Percentiles rank a stretch among this genome's conserved stretches.
These are phyloP conservation scores for Pseudomonodictys pantanalensis DNA, from an alignment of 495 filamentous ascomycete species.

Conservation along the genomic window DNA sequence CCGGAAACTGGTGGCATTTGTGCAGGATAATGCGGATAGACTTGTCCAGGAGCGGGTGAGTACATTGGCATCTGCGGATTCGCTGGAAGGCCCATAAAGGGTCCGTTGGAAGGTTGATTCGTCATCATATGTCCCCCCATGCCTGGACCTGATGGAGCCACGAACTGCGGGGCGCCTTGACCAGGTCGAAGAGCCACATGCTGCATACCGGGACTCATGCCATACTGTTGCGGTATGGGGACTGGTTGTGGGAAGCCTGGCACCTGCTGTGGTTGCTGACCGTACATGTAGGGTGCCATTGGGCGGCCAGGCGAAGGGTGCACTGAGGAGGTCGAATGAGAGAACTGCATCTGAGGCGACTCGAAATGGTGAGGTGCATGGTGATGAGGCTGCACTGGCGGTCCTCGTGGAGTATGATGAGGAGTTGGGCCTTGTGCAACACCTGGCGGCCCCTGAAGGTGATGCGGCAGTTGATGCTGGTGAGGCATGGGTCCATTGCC, in stretches of 20 bases:
- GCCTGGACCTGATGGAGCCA: constrained; percentile 60
- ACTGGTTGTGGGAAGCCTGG: constrained; percentile 48
- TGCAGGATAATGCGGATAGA: constrained; percentile 57
- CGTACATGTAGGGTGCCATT: constrained; percentile 64
- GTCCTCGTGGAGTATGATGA: constrained; percentile 38
- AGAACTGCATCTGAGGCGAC: constrained; percentile 82
- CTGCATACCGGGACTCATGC: constrained; percentile 54
- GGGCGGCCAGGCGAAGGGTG: constrained; percentile 77
- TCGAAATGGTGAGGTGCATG: constrained; percentile 66
- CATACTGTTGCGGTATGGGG: constrained; percentile 66
- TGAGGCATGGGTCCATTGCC: constrained; percentile 65
- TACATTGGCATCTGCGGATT: constrained; percentile 70
- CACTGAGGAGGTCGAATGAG: constrained; percentile 62
- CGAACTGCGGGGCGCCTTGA: constrained; percentile 60
- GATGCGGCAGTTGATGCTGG: constrained; percentile 68
- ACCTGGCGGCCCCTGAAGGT: constrained; percentile 40
- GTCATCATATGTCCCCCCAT: constrained; percentile 78
- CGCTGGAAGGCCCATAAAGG: constrained; percentile 51
- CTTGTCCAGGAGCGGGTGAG: constrained; percentile 65
- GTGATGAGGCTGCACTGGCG: constrained; percentile 37
- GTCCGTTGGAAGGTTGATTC: constrained; percentile 51
- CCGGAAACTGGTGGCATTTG: constrained; percentile 58
- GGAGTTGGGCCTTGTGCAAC: constrained; percentile 35
- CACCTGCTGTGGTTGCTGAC: constrained; percentile 44
- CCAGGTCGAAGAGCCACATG: constrained; percentile 22